Percentiles rank a stretch among this genome's conserved stretches.
Conservation (phyloP, 2,329 filamentous ascomycete genomes). For the Zymoseptoria pseudotritici region DNA sequence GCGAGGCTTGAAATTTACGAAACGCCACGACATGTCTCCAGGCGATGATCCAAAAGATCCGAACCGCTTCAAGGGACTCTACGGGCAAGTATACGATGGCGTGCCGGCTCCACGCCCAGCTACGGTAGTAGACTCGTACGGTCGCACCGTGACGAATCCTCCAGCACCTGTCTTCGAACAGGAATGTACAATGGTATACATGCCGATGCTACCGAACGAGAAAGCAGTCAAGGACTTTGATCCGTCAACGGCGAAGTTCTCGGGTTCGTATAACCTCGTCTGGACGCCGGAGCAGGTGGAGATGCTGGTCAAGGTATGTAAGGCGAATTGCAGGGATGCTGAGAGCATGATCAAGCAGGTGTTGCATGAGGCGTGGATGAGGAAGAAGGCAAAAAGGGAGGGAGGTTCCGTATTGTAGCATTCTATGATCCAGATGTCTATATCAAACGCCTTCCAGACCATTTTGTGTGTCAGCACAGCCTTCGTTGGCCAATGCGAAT, state of each 20-base stretch:
- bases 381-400: conserved; percentile 18
- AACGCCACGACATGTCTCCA: conserved; percentile 21
- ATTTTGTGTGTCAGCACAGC: too few species aligned
- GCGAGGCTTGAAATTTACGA: conserved; percentile 27
- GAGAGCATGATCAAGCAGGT: conserved; percentile 21
- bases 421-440: neutral
- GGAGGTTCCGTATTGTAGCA: neutral
- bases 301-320: conserved; percentile 25
- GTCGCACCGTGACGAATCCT: conserved; percentile 23
- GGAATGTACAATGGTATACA: conserved; percentile 28
- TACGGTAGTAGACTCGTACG: conserved; percentile 27
- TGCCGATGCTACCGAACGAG: conserved; percentile 28
- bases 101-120: conserved; percentile 14
- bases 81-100: conserved; percentile 28
- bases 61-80: conserved; percentile 25
- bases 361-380: conserved; percentile 18
- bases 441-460: too few species aligned
- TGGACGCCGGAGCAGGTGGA: conserved; percentile 31
- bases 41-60: conserved; percentile 18
- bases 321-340: conserved; percentile 23
- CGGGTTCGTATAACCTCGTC: conserved; percentile 27
- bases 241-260: conserved; percentile 28
- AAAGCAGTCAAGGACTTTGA: conserved; percentile 27
- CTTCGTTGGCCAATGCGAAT: neutral
- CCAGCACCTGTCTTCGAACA: conserved; percentile 19